Conservation (phyloP, 208 protist species). For the Trypanosoma melophagium region DNA sequence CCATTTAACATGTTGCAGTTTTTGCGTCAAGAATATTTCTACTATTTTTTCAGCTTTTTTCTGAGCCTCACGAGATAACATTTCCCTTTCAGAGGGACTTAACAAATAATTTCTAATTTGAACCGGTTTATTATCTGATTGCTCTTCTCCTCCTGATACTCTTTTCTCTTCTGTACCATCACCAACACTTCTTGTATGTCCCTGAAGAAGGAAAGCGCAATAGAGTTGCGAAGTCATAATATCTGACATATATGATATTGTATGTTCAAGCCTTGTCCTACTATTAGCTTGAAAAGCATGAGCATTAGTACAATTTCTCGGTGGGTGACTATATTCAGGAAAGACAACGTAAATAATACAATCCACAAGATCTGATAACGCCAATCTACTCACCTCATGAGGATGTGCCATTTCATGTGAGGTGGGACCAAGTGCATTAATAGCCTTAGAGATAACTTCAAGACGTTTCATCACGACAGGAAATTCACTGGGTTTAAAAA, state of each 20-base stretch:
- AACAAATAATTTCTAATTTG: background rate
- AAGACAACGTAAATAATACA: conserved; percentile 61
- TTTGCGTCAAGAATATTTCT: conserved; percentile 49
- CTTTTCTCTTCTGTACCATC: conserved; percentile 12
- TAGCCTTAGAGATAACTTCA: conserved; percentile 46
- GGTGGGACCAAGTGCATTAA: conserved; percentile 34
- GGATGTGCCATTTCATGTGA: conserved; percentile 1
- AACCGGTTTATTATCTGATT: background rate
- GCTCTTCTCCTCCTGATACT: background rate
- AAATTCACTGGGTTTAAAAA: background rate
- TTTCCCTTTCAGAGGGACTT: conserved; percentile 17
- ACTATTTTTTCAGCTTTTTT: conserved; percentile 48
- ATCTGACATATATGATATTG: conserved; percentile 51
- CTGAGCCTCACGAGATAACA: conserved; percentile 10
- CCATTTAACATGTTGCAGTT: conserved; percentile 52
- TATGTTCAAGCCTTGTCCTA: conserved; percentile 46
- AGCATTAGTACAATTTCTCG: conserved; percentile 24
- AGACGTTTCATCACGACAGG: conserved; percentile 45
- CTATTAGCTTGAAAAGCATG: conserved; percentile 27
- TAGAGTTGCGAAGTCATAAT: conserved; percentile 52
- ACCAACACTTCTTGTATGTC: conserved; percentile 30
- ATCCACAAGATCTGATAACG: conserved; percentile 50
- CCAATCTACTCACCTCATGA: conserved; percentile 38
- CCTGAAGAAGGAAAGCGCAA: conserved; percentile 57
- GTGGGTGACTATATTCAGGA: conserved; percentile 48